These are phyloP conservation scores for Iberis pinnata DNA, from an alignment of 345 rosid species.

Conservation along the genomic window DNA sequence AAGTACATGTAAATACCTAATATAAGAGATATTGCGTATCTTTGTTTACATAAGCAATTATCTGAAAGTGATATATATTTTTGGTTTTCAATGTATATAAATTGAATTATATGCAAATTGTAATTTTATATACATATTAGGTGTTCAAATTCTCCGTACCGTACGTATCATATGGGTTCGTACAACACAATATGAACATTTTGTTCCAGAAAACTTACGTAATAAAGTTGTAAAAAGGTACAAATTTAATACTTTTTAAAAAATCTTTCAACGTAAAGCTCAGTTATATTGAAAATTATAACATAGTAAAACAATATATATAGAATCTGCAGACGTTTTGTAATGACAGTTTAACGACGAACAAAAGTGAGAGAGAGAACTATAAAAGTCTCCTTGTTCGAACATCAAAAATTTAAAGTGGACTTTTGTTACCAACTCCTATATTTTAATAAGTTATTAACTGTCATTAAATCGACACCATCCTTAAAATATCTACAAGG, in stretches of 20 bases:
- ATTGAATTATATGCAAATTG: constrained; percentile 5
- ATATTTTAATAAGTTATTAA: not conserved
- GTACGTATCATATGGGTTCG: too few relatives aligned
- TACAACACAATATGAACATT: too few relatives aligned
- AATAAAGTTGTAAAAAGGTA: too few relatives aligned
- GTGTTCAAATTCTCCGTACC: not conserved
- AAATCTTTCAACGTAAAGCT: too few relatives aligned
- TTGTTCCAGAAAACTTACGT: too few relatives aligned
- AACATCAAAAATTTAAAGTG: not conserved
- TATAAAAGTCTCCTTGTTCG: not conserved
- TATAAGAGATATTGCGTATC: constrained; percentile 11
- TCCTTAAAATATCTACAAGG: not conserved
- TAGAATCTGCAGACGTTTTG: too few relatives aligned
- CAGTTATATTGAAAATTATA: too few relatives aligned
- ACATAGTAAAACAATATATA: too few relatives aligned
- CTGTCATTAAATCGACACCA: constrained; percentile 10
- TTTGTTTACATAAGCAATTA: not conserved
- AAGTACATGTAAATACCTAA: not conserved
- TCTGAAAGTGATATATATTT: not conserved
- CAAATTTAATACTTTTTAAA: too few relatives aligned
- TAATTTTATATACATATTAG: not conserved
- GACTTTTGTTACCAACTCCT: constrained; percentile 21
- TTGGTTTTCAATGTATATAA: not conserved
- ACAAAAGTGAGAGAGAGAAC: not conserved
- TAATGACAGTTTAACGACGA: not conserved